Evolutionary conservation across 2,329 filamentous ascomycete species (phyloP).

Genomic region (Aspergillus sojae): DNA sequence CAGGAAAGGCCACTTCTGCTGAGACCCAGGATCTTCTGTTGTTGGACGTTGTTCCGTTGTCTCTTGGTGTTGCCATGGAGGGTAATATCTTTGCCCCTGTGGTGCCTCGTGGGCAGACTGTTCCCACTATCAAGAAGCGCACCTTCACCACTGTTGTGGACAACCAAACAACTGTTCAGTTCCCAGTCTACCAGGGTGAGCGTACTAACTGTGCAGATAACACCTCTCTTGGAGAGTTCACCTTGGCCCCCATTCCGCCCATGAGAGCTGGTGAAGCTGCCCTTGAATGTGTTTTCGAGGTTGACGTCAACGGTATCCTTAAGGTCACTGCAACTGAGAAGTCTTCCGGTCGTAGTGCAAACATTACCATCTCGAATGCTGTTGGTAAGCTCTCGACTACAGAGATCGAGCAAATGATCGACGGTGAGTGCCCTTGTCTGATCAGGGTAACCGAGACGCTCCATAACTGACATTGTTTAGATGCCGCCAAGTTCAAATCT

Average conservation of each 20-base stretch:
- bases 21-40: conserved; percentile 94
- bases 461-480: conserved; percentile 38
- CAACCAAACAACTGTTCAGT: conserved; percentile 79
- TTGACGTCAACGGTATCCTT: conserved; percentile 99
- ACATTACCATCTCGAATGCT: conserved; percentile 99
- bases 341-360: conserved; percentile 94
- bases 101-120: conserved; percentile 75
- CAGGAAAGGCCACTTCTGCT: conserved; percentile 93
- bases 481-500: conserved; percentile 98
- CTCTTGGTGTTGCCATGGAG: conserved; percentile 98
- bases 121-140: conserved; percentile 79
- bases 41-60: conserved; percentile 93
- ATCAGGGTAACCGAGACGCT: neutral
- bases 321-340: conserved; percentile 99
- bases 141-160: conserved; percentile 78
- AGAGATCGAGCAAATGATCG: conserved; percentile 99
- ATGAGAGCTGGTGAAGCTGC: conserved; percentile 95
- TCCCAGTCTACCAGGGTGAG: conserved; percentile 95
- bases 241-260: conserved; percentile 79
- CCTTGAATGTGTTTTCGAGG: conserved; percentile 97
- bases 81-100: conserved; percentile 98
- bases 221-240: conserved; percentile 97
- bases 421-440: conserved; percentile 54
- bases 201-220: conserved; percentile 98
- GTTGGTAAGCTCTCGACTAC: conserved; percentile 93